A percentile compares a stretch with the other conserved stretches of the same genome.
These are phyloP conservation scores for Orbilia brochopaga DNA, from an alignment of 2,329 filamentous ascomycete genomes.

Conservation along the genomic window DNA sequence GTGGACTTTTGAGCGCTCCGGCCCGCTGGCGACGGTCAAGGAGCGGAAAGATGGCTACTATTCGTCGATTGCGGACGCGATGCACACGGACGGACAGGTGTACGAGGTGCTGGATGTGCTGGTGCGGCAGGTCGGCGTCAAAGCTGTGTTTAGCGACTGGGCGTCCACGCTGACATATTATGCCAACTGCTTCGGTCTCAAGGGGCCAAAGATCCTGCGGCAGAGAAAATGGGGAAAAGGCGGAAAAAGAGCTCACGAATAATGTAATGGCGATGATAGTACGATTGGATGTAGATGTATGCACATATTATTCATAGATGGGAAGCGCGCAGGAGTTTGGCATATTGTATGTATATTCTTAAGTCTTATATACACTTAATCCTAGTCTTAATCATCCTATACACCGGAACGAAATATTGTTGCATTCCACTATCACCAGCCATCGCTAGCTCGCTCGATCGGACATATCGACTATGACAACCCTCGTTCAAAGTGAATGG, in stretches of 20 bases:
- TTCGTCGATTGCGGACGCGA: conserved; percentile 62
- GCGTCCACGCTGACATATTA: conserved; percentile 72
- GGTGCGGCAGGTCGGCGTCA: conserved; percentile 66
- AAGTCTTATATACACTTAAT: too few relatives aligned
- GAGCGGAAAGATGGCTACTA: conserved; percentile 66
- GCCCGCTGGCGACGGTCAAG: conserved; percentile 64
- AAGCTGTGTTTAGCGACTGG: conserved; percentile 73
- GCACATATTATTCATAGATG: neutral
- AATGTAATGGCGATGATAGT: conserved; percentile 10
- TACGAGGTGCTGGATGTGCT: conserved; percentile 71
- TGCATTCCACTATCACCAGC: neutral
- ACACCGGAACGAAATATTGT: neutral
- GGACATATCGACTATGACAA: neutral
- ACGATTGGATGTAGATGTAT: neutral
- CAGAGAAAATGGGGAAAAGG: conserved; percentile 47
- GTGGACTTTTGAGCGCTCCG: conserved; percentile 72
- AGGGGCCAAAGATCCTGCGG: conserved; percentile 38
- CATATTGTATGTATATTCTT: too few relatives aligned
- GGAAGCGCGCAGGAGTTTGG: too few relatives aligned
- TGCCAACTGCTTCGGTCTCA: conserved; percentile 69
- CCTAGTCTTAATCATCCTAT: neutral
- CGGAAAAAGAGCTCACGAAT: conserved; percentile 23
- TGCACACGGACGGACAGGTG: conserved; percentile 70
- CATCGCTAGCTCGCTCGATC: neutral
- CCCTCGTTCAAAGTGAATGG: conserved; percentile 7